Percentiles rank a stretch among this genome's conserved stretches.
Evolutionary conservation across 106 monocot genomes (phyloP).

Genomic region (Chionographis japonica): DNA sequence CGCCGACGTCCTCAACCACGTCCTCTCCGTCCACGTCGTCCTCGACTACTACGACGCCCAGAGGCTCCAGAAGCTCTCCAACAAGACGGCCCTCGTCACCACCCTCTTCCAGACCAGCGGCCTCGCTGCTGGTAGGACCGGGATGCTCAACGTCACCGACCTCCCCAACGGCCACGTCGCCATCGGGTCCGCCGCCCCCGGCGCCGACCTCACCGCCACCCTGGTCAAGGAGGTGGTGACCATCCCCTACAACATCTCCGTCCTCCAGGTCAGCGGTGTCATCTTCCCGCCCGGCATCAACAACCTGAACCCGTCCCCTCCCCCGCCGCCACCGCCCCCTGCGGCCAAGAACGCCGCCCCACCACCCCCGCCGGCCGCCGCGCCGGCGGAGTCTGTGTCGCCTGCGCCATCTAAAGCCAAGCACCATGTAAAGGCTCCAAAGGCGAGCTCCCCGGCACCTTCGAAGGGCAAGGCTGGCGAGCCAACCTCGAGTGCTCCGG

Average conservation of each 20-base stretch:
- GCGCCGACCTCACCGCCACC: background rate
- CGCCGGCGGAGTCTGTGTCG: too few relatives aligned
- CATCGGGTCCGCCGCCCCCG: background rate
- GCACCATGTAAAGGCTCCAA: too few relatives aligned
- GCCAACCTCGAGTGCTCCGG: too few relatives aligned
- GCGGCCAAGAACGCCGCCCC: background rate
- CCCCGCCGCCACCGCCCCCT: background rate
- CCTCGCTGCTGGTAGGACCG: background rate
- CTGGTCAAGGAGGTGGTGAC: background rate
- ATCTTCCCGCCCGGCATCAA: background rate
- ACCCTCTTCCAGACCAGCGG: slow-evolving; percentile 11
- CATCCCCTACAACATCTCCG: background rate
- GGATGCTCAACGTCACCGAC: background rate
- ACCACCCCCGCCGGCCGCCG: too few relatives aligned
- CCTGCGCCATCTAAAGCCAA: too few relatives aligned
- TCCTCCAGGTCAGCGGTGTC: too few relatives aligned
- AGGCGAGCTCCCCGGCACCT: too few relatives aligned
- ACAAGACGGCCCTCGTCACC: background rate
- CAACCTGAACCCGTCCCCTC: too few relatives aligned
- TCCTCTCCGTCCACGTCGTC: background rate
- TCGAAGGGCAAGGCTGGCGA: too few relatives aligned
- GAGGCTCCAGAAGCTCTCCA: background rate
- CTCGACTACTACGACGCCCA: slow-evolving; percentile 7
- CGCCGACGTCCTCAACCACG: background rate
- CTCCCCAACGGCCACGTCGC: background rate